Percentiles rank a stretch among this genome's conserved stretches.
Evolutionary conservation across 495 filamentous ascomycete species (phyloP).

Genomic region (Penicillium crystallinum): DNA sequence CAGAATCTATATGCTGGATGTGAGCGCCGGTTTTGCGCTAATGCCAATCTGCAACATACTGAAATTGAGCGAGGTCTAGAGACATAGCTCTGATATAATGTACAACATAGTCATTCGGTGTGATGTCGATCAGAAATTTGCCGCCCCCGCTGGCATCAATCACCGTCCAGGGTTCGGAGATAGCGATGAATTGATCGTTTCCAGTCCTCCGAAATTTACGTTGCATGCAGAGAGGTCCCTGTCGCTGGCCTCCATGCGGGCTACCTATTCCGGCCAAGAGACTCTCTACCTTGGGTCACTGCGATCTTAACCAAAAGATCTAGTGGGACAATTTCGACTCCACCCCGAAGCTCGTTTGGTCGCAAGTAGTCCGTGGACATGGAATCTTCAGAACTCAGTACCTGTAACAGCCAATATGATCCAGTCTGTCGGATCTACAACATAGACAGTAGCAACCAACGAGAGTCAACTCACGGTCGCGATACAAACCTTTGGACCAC

Average conservation of each 20-base stretch:
- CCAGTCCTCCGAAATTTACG: not conserved
- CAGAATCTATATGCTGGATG: not conserved
- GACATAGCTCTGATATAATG: not conserved
- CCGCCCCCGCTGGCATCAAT: constrained; percentile 14
- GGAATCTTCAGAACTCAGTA: not conserved
- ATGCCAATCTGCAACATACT: not conserved
- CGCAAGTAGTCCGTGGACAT: not conserved
- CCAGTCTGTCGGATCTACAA: not conserved
- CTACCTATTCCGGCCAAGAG: not conserved
- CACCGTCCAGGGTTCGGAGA: not conserved
- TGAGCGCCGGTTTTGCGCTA: not conserved
- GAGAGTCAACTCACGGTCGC: not conserved
- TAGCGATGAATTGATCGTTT: constrained; percentile 11
- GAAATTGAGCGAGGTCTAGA: not conserved
- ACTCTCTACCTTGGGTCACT: not conserved
- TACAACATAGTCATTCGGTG: too few relatives aligned
- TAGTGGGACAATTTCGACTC: not conserved
- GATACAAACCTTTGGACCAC: not conserved
- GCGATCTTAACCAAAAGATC: not conserved
- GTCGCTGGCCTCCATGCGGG: not conserved
- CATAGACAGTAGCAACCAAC: not conserved
- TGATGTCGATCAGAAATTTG: constrained; percentile 6
- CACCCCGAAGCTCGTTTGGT: too few relatives aligned
- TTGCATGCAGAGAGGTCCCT: not conserved
- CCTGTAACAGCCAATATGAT: not conserved